phyloP scores from a whole-genome alignment of 306 rosid genomes.

The Prunus davidiana region DNA sequence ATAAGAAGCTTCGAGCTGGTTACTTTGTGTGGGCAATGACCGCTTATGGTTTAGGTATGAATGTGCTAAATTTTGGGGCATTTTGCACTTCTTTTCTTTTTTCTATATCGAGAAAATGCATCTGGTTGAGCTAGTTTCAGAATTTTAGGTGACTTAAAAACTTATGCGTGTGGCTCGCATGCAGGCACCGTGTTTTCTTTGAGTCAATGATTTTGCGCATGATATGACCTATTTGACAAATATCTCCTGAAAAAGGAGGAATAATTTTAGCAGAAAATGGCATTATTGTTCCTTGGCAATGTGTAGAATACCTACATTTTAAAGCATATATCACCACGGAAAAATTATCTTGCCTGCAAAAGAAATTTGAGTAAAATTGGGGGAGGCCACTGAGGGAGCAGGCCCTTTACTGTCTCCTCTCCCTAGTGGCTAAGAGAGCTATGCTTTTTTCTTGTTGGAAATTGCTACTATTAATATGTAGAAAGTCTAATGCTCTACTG shows the following conservation, averaged over 20 bases:
- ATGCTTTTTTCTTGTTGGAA: neutral
- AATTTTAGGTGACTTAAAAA: neutral
- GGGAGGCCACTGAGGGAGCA: neutral
- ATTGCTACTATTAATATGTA: neutral
- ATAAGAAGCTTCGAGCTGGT: slow-evolving; percentile 71
- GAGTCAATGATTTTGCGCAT: neutral
- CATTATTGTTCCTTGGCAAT: neutral
- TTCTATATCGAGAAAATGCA: neutral
- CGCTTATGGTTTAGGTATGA: slow-evolving; percentile 96
- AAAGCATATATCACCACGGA: neutral
- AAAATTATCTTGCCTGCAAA: neutral
- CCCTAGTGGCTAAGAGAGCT: neutral
- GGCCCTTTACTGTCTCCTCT: neutral
- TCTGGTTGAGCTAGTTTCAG: neutral
- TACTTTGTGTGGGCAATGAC: slow-evolving; percentile 97
- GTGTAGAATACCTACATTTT: neutral
- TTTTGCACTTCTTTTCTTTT: neutral
- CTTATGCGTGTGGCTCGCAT: too few relatives aligned
- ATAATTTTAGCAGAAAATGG: neutral
- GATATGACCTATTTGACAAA: neutral
- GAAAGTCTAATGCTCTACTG: neutral
- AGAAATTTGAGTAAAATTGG: neutral
- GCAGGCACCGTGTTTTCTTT: too few relatives aligned
- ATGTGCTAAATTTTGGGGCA: neutral
- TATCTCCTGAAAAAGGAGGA: neutral